Evolutionary conservation across 208 protist genomes (phyloP).

Genomic region (Crithidia acanthocephali): DNA sequence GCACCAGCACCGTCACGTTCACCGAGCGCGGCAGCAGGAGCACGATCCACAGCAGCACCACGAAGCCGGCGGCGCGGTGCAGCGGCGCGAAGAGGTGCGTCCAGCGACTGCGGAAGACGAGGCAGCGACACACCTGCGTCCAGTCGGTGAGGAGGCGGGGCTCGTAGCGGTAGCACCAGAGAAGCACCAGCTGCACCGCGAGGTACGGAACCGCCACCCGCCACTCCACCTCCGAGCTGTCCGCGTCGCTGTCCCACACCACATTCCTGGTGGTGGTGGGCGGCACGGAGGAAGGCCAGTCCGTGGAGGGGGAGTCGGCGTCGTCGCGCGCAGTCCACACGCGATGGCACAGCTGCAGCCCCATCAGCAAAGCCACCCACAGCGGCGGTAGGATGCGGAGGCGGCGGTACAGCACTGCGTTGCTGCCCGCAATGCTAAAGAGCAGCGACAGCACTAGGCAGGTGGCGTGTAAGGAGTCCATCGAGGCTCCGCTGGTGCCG

Average conservation of each 20-base stretch:
- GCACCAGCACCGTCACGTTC: conserved; percentile 27
- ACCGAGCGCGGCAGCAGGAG: conserved; percentile 29
- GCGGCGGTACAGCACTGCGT: conserved; percentile 31
- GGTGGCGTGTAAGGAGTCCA: conserved; percentile 20
- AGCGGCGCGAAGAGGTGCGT: conserved; percentile 10
- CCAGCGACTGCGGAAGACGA: conserved; percentile 33
- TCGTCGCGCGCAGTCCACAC: neutral
- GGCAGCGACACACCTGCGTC: conserved; percentile 23
- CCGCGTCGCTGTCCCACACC: neutral
- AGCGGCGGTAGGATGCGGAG: conserved; percentile 24
- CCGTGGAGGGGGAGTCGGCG: too few relatives aligned
- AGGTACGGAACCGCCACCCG: conserved; percentile 19
- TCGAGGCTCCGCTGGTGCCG: conserved; percentile 22
- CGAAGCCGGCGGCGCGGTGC: conserved; percentile 16
- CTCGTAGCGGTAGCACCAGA: conserved; percentile 35
- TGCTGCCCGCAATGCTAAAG: conserved; percentile 27
- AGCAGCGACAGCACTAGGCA: conserved; percentile 30
- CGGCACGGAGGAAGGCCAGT: neutral
- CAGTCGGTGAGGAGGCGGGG: conserved; percentile 18
- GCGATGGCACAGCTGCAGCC: conserved; percentile 24
- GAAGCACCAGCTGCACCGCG: conserved; percentile 26
- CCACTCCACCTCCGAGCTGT: conserved; percentile 9
- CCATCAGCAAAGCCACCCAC: conserved; percentile 25
- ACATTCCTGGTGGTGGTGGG: neutral
- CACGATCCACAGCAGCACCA: conserved; percentile 29